Percentiles rank a stretch among this genome's conserved stretches.
Evolutionary conservation across 345 rosid species (phyloP).

Genomic region (Diplotaxis tenuifolia): DNA sequence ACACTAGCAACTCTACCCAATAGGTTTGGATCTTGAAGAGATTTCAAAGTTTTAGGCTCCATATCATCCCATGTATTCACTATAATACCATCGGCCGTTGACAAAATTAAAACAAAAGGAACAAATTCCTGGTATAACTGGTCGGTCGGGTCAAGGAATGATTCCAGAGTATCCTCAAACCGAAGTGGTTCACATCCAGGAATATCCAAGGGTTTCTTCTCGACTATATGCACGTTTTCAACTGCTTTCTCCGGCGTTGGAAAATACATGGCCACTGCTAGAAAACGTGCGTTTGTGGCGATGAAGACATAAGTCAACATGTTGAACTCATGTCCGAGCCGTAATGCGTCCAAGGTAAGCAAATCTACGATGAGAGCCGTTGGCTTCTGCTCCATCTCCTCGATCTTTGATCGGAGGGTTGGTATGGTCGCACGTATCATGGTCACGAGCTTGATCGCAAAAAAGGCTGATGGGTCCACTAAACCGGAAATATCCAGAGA

Average conservation of each 20-base stretch:
- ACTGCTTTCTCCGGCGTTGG: slow-evolving; percentile 29
- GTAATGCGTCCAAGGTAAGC: slow-evolving; percentile 46
- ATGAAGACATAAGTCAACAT: slow-evolving; percentile 46
- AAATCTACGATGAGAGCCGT: slow-evolving; percentile 47
- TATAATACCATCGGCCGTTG: too few relatives aligned
- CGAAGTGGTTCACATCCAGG: slow-evolving; percentile 43
- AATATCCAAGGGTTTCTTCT: slow-evolving; percentile 36
- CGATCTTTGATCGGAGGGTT: slow-evolving; percentile 39
- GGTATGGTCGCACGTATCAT: slow-evolving; percentile 46
- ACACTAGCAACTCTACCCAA: too few relatives aligned
- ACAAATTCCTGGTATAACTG: too few relatives aligned
- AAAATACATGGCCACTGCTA: slow-evolving; percentile 28
- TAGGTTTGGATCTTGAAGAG: too few relatives aligned
- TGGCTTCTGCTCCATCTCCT: slow-evolving; percentile 36
- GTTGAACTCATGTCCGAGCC: slow-evolving; percentile 44
- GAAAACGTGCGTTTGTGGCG: slow-evolving; percentile 49
- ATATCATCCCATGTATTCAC: too few relatives aligned
- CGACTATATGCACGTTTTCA: slow-evolving; percentile 27
- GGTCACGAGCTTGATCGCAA: slow-evolving; percentile 28
- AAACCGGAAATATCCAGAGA: slow-evolving; percentile 40
- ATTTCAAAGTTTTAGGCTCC: too few relatives aligned
- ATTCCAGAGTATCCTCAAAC: too few relatives aligned
- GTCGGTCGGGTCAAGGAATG: too few relatives aligned
- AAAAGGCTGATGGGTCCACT: slow-evolving; percentile 19
- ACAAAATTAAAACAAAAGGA: too few relatives aligned